These are phyloP conservation scores for Pontederia crassipes DNA, from an alignment of 176 grass and related monocot species.

Conservation along the genomic window DNA sequence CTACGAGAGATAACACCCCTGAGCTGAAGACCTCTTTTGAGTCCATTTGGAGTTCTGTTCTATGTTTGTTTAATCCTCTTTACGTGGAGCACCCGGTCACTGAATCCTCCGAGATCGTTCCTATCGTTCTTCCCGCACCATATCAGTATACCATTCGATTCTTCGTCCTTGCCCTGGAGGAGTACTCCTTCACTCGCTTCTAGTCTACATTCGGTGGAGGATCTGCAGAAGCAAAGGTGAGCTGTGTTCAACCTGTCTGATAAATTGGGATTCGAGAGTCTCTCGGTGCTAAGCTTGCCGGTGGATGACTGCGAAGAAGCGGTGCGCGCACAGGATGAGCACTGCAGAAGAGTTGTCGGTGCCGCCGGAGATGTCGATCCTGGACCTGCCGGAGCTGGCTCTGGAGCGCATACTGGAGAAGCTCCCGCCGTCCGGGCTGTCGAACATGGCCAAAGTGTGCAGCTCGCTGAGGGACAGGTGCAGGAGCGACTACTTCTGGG, in stretches of 20 bases:
- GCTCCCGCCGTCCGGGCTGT: slow-evolving; percentile 50
- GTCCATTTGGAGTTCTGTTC: slow-evolving; percentile 4
- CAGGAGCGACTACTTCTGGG: slow-evolving; percentile 66
- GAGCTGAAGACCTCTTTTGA: slow-evolving; percentile 1
- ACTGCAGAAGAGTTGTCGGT: slow-evolving; percentile 24
- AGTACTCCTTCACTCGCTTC: too few relatives aligned
- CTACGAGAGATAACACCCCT: not conserved
- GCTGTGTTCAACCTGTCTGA: not conserved
- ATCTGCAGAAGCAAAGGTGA: not conserved
- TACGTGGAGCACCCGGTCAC: too few relatives aligned
- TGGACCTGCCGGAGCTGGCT: slow-evolving; percentile 76
- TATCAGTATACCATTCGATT: too few relatives aligned
- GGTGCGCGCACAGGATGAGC: slow-evolving; percentile 25
- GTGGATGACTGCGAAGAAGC: slow-evolving; percentile 45
- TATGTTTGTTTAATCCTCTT: too few relatives aligned
- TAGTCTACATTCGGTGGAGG: too few relatives aligned
- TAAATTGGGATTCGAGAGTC: not conserved
- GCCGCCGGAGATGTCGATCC: slow-evolving; percentile 31
- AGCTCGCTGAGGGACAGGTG: slow-evolving; percentile 48
- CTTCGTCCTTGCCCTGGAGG: too few relatives aligned
- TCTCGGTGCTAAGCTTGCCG: not conserved
- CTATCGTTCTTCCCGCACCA: too few relatives aligned
- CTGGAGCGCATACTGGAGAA: slow-evolving; percentile 71
- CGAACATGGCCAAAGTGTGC: slow-evolving; percentile 62
- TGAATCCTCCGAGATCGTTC: too few relatives aligned